Evolutionary conservation across 2,329 filamentous ascomycete genomes (phyloP), one percentile per base, ranked within the genome.

Genomic region (Fusarium keratoplasticum): DNA sequence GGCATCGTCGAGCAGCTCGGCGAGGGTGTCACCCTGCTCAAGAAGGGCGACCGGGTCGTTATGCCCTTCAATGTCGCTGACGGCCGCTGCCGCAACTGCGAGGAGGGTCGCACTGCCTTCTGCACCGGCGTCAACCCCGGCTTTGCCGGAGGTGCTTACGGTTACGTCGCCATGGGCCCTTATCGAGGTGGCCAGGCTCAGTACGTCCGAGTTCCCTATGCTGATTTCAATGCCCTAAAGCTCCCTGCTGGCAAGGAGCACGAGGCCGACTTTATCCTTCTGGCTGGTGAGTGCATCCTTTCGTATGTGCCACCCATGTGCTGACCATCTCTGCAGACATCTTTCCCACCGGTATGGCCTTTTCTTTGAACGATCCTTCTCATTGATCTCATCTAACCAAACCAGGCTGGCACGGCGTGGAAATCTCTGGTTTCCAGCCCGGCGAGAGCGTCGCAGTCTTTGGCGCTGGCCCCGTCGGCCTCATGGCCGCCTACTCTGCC

Each of bases 61-160:
- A 86, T 92, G 80, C 90, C 90, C 0, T 92, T 92, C 83, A 92
- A 92, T 64, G 90, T 91, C 1, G 89, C 89, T 8, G 89, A 91
- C 73, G 89, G 90, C 2, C 85, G 90, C 14, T 92, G 90, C 79
- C 85, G 86, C 20, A 91, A 91, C 74, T 92, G 90, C 67, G 90
- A 92, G 75, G 88, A 92, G 72, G 90, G 90, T 3, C 87, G 86
- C 67, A 92, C 90, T 1, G 90, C 90, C 0, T 92, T 92, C 75
- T 92, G 90, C 78, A 92, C 90, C 0, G 90, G 90, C 16, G 77
- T 86, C 64, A 80, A 83, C 70, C 78, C 84, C 66, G 74, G 83
- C 9, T 80, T 85, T 77, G 79, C 83, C 55, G 76, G 81, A 66
- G 76, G 82, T 67, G 77, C 82, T 36, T 80, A 84, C 20, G 77